A percentile compares a stretch with the other conserved stretches of the same genome.
Evolutionary conservation across 2,329 filamentous ascomycete genomes (phyloP).

Genomic region (Colletotrichum spinosum): DNA sequence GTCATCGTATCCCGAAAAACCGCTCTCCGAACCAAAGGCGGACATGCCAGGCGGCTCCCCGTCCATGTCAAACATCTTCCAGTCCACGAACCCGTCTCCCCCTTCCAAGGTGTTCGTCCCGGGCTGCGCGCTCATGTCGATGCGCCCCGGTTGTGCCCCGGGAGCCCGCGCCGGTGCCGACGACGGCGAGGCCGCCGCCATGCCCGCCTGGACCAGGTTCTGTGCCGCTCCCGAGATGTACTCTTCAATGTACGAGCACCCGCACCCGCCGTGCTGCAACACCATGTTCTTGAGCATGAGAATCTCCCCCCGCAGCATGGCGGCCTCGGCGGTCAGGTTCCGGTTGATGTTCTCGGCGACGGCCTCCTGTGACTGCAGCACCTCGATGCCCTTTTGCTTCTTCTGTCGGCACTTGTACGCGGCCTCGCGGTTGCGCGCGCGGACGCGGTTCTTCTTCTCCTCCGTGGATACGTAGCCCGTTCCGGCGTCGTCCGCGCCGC

Average conservation of each 20-base stretch:
- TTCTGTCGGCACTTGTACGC: slow-evolving; percentile 38
- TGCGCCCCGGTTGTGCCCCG: neutral
- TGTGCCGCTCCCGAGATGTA: slow-evolving; percentile 34
- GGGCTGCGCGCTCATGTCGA: neutral
- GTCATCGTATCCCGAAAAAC: slow-evolving; percentile 24
- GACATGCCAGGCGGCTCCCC: neutral
- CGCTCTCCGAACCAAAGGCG: slow-evolving; percentile 5
- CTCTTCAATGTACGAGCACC: slow-evolving; percentile 33
- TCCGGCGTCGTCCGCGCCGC: slow-evolving; percentile 4
- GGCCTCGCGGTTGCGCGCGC: slow-evolving; percentile 36
- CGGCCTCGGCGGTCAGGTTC: slow-evolving; percentile 25
- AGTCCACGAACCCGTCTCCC: slow-evolving; percentile 10
- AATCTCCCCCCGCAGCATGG: slow-evolving; percentile 30
- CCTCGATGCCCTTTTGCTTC: slow-evolving; percentile 36
- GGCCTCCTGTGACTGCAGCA: slow-evolving; percentile 35
- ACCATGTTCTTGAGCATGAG: slow-evolving; percentile 37
- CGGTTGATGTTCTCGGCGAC: slow-evolving; percentile 38
- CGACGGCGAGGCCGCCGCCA: neutral
- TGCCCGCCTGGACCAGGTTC: slow-evolving; percentile 25
- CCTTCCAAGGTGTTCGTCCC: neutral
- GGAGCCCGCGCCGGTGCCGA: neutral
- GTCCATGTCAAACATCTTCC: slow-evolving; percentile 18
- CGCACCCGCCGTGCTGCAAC: slow-evolving; percentile 34
- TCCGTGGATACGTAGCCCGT: neutral
- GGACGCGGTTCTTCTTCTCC: slow-evolving; percentile 35